A percentile compares a stretch with the other conserved stretches of the same genome.
phyloP scores from a whole-genome alignment of 352 stramenopile species.

The Peronospora belbahrii region DNA sequence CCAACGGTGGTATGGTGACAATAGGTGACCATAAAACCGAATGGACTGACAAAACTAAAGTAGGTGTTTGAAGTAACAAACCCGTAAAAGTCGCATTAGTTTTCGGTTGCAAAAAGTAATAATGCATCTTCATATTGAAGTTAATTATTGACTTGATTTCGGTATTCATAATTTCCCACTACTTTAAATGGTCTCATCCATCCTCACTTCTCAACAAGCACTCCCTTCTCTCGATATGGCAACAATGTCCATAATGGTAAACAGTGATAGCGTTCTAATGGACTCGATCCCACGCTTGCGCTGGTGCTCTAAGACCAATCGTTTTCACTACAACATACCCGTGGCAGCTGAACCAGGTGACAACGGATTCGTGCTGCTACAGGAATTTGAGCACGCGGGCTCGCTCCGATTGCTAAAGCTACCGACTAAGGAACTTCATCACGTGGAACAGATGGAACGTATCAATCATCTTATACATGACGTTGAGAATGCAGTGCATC shows the following conservation, averaged over 20 bases:
- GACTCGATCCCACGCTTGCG: slow-evolving; percentile 63
- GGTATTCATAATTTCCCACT: background rate
- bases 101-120: too few relatives aligned
- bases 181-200: background rate
- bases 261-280: slow-evolving; percentile 30
- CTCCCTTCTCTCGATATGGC: slow-evolving; percentile 2
- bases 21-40: too few relatives aligned
- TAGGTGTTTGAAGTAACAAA: too few relatives aligned
- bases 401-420: slow-evolving; percentile 34
- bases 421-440: slow-evolving; percentile 43
- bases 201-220: slow-evolving; percentile 18
- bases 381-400: slow-evolving; percentile 57
- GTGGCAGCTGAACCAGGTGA: slow-evolving; percentile 49
- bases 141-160: background rate
- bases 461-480: slow-evolving; percentile 66
- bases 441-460: slow-evolving; percentile 68
- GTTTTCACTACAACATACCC: slow-evolving; percentile 71
- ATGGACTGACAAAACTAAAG: too few relatives aligned
- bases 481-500: slow-evolving; percentile 57
- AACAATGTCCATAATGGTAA: slow-evolving; percentile 42
- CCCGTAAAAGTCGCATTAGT: too few relatives aligned
- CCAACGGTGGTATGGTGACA: too few relatives aligned
- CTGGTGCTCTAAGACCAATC: slow-evolving; percentile 64
- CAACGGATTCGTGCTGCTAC: slow-evolving; percentile 59
- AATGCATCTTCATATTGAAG: slow-evolving; percentile 2